Evolutionary conservation across 2,329 filamentous ascomycete genomes (phyloP).

Genomic region (Paraphaeosphaeria sporulosa): DNA sequence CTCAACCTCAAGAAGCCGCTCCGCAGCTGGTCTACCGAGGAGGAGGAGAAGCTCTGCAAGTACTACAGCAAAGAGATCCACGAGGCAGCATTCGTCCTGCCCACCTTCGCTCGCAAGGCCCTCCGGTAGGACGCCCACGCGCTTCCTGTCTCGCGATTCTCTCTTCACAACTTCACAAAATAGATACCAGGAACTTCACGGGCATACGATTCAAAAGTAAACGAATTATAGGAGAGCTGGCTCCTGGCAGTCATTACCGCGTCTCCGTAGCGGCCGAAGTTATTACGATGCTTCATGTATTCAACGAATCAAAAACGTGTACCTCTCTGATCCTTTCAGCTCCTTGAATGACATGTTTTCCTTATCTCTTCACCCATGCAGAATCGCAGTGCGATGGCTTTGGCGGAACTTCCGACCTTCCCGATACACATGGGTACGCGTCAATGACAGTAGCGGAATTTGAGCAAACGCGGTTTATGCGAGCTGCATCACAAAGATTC

Average conservation of each 20-base stretch:
- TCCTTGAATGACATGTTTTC: background rate
- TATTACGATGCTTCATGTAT: slow-evolving; percentile 3
- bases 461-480: slow-evolving; percentile 19
- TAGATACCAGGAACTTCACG: slow-evolving; percentile 45
- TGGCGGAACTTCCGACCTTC: slow-evolving; percentile 9
- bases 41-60: slow-evolving; percentile 90
- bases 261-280: slow-evolving; percentile 16
- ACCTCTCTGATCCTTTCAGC: slow-evolving; percentile 2
- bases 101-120: slow-evolving; percentile 87
- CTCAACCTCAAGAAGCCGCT: slow-evolving; percentile 86
- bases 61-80: slow-evolving; percentile 99
- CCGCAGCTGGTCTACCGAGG: slow-evolving; percentile 80
- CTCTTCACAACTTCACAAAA: slow-evolving; percentile 25
- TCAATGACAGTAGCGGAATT: slow-evolving; percentile 21
- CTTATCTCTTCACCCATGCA: background rate
- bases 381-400: background rate
- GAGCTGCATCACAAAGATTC: slow-evolving; percentile 19
- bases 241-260: slow-evolving; percentile 9
- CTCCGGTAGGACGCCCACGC: slow-evolving; percentile 50
- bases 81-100: slow-evolving; percentile 90
- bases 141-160: slow-evolving; percentile 1
- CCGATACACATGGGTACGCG: slow-evolving; percentile 17
- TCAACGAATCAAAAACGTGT: slow-evolving; percentile 18
- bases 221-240: slow-evolving; percentile 18
- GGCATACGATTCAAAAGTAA: slow-evolving; percentile 31